Conservation (phyloP, 192 early-diverging fungal species). For the Umbelopsis ramanniana region DNA sequence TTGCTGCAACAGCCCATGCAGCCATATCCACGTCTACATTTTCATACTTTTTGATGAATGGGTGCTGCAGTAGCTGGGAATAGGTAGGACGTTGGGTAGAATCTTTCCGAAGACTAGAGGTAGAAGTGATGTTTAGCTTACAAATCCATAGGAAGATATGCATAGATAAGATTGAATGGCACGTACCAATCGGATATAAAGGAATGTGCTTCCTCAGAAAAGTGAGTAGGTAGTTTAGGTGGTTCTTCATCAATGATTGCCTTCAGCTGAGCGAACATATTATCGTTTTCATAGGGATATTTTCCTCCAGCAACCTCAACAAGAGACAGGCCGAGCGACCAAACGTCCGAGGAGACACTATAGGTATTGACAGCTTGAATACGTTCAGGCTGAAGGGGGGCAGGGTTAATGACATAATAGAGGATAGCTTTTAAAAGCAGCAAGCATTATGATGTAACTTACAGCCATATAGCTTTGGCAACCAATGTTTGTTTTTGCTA, state of each 20-base stretch:
- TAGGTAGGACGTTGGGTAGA: slow-evolving; percentile 76
- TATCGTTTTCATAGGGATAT: slow-evolving; percentile 80
- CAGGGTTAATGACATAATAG: neutral
- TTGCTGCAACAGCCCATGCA: slow-evolving; percentile 73
- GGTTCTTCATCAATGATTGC: slow-evolving; percentile 84
- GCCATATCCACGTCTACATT: slow-evolving; percentile 78
- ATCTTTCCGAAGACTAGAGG: slow-evolving; percentile 66
- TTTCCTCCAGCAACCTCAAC: slow-evolving; percentile 83
- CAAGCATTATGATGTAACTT: slow-evolving; percentile 32
- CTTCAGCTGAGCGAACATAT: slow-evolving; percentile 85
- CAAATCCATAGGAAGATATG: neutral
- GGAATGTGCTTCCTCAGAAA: slow-evolving; percentile 71
- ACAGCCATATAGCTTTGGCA: slow-evolving; percentile 96
- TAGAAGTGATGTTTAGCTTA: neutral
- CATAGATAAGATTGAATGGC: neutral
- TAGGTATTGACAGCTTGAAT: slow-evolving; percentile 75
- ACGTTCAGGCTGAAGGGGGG: slow-evolving; percentile 76
- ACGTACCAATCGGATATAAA: slow-evolving; percentile 80
- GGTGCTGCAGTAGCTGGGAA: slow-evolving; percentile 73
- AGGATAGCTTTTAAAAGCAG: neutral
- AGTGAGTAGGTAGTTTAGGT: slow-evolving; percentile 72
- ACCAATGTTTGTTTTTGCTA: slow-evolving; percentile 93
- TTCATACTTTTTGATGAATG: slow-evolving; percentile 74
- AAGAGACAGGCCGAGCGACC: slow-evolving; percentile 89
- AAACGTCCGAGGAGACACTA: slow-evolving; percentile 90